These are phyloP conservation scores for Colletotrichum truncatum DNA, from an alignment of 2,329 filamentous ascomycete genomes.

Conservation along the genomic window DNA sequence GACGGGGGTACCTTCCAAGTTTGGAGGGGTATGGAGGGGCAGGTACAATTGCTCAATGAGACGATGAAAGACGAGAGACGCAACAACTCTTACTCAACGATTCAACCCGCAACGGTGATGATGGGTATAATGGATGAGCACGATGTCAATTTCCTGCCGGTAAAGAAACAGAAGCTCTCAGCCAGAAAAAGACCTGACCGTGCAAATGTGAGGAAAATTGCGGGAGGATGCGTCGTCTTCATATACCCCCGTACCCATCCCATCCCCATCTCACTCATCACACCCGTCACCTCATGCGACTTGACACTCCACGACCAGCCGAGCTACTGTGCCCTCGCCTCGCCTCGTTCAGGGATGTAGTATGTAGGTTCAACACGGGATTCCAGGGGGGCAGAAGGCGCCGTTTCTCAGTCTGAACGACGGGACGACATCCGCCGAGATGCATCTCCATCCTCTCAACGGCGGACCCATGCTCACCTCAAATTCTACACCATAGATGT, in stretches of 20 bases:
- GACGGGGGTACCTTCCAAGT: background rate
- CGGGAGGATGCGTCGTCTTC: constrained; percentile 6
- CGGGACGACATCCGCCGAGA: constrained; percentile 34
- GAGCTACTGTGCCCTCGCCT: background rate
- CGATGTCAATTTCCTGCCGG: background rate
- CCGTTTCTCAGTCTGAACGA: constrained; percentile 23
- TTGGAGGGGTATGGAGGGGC: constrained; percentile 5
- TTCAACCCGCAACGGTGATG: background rate
- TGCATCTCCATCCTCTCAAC: constrained; percentile 34
- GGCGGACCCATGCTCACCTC: background rate
- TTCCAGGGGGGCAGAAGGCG: background rate
- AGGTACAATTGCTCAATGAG: background rate
- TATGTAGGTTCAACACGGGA: background rate
- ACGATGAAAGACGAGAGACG: background rate
- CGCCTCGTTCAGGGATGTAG: background rate
- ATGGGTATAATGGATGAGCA: background rate
- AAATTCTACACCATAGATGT: too few relatives aligned
- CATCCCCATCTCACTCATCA: background rate
- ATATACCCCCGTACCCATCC: constrained; percentile 11
- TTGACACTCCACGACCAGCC: background rate
- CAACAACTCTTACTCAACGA: background rate
- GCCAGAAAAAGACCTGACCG: background rate
- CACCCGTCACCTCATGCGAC: background rate
- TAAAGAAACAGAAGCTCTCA: background rate
- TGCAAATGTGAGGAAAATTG: background rate